phyloP scores from a whole-genome alignment of 2,329 filamentous ascomycete species.

The Pyricularia pennisetigena region DNA sequence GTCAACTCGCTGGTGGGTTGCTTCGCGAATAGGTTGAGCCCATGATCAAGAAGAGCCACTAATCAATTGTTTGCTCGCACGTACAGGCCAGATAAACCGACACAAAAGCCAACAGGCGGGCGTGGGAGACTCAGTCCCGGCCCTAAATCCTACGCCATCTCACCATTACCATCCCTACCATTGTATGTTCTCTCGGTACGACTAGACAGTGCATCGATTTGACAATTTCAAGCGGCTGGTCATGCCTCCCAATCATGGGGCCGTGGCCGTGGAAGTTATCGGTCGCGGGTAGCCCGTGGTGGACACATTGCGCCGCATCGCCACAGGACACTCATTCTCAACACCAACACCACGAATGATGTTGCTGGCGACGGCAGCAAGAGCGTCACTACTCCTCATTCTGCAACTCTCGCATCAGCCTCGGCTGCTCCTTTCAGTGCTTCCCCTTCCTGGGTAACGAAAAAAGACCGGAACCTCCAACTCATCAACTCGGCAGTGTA shows the following conservation, averaged over 20 bases:
- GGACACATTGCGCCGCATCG: constrained; percentile 29
- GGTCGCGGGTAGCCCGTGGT: constrained; percentile 16
- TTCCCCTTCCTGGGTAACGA: constrained; percentile 52
- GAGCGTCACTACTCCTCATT: neutral
- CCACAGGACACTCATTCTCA: constrained; percentile 55
- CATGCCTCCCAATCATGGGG: neutral
- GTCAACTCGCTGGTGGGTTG: constrained; percentile 36
- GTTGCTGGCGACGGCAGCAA: constrained; percentile 12
- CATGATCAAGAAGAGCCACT: neutral
- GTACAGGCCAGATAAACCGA: constrained; percentile 65
- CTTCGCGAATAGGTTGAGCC: neutral
- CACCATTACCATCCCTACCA: constrained; percentile 20
- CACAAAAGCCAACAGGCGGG: constrained; percentile 57
- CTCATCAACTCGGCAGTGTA: constrained; percentile 74
- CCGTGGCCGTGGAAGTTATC: constrained; percentile 14
- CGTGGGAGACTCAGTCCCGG: constrained; percentile 10
- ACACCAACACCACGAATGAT: constrained; percentile 23
- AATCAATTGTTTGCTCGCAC: neutral
- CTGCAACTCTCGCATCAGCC: constrained; percentile 13
- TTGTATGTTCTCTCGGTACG: constrained; percentile 20
- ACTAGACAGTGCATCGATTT: neutral
- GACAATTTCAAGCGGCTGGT: neutral
- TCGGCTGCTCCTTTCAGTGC: constrained; percentile 22
- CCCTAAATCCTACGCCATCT: constrained; percentile 9
- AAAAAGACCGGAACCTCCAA: constrained; percentile 68